phyloP scores from a whole-genome alignment of 2,329 filamentous ascomycete species.

The Nigrospora oryzae region DNA sequence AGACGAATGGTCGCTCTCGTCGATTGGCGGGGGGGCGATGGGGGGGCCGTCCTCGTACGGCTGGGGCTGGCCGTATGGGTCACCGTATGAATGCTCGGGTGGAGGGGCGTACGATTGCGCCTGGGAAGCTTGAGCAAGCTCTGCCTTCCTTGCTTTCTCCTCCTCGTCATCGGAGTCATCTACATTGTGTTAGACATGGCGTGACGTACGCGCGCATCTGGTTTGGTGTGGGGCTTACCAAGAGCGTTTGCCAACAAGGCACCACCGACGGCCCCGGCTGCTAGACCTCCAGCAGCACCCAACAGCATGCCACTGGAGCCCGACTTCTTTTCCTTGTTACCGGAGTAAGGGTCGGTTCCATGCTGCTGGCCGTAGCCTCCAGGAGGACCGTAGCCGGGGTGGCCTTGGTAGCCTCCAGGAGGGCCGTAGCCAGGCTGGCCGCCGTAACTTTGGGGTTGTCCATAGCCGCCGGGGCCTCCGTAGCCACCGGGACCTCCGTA shows the following conservation, averaged over 20 bases:
- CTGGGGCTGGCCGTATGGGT: neutral
- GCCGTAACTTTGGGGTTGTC: neutral
- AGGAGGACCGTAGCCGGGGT: neutral
- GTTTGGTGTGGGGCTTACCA: constrained; percentile 25
- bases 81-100: constrained; percentile 7
- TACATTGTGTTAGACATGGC: neutral
- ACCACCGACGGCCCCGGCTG: constrained; percentile 46
- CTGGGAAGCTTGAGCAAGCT: neutral
- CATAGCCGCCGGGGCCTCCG: constrained; percentile 7
- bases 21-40: neutral
- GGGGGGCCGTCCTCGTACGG: neutral
- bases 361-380: constrained; percentile 5
- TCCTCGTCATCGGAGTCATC: constrained; percentile 22
- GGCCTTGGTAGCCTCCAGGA: constrained; percentile 1
- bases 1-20: constrained; percentile 9
- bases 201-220: neutral
- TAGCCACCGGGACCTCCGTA: constrained; percentile 8
- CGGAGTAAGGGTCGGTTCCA: constrained; percentile 6
- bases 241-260: constrained; percentile 47
- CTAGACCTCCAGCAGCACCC: constrained; percentile 49
- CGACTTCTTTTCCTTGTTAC: constrained; percentile 29
- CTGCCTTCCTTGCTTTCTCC: neutral
- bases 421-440: constrained; percentile 5
- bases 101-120: constrained; percentile 5
- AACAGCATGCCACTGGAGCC: constrained; percentile 42